A percentile compares a stretch with the other conserved stretches of the same genome.
Evolutionary conservation across 768 basidiomycete genomes (phyloP).

Genomic region (Tricholoma bakamatsutake): DNA sequence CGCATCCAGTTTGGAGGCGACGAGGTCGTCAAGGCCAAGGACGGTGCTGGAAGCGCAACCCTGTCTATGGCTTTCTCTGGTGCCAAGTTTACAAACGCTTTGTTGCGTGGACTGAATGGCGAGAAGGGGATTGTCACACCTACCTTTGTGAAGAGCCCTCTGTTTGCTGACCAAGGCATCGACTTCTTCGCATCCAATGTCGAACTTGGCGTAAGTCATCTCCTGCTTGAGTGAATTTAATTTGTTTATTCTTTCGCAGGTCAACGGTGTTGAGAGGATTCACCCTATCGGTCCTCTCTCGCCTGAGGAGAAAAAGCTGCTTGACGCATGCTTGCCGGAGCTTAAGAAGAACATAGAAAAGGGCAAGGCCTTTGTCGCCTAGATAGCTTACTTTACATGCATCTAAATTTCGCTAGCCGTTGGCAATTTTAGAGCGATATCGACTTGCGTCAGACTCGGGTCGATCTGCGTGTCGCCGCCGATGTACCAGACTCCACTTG

Average conservation of each 20-base stretch:
- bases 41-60: slow-evolving; percentile 89
- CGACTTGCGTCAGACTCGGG: background rate
- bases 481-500: no score
- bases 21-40: slow-evolving; percentile 98
- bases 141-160: slow-evolving; percentile 85
- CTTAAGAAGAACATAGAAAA: slow-evolving; percentile 98
- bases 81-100: slow-evolving; percentile 79
- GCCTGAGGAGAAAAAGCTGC: slow-evolving; percentile 76
- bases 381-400: slow-evolving; percentile 3
- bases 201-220: slow-evolving; percentile 76
- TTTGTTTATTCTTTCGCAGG: slow-evolving; percentile 30
- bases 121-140: slow-evolving; percentile 84
- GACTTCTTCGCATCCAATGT: slow-evolving; percentile 94
- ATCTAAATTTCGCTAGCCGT: background rate
- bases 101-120: slow-evolving; percentile 82
- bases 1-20: slow-evolving; percentile 98
- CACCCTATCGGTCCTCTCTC: slow-evolving; percentile 76
- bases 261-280: slow-evolving; percentile 90
- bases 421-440: background rate
- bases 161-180: slow-evolving; percentile 81
- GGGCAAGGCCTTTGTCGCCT: slow-evolving; percentile 73
- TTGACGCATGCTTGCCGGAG: slow-evolving; percentile 85
- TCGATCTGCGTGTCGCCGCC: no score
- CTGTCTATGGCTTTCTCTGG: slow-evolving; percentile 96
- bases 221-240: background rate